Base-by-base conservation (phyloP, 2,329 filamentous ascomycete genomes). In the Paraphoma chrysanthemicola region DNA sequence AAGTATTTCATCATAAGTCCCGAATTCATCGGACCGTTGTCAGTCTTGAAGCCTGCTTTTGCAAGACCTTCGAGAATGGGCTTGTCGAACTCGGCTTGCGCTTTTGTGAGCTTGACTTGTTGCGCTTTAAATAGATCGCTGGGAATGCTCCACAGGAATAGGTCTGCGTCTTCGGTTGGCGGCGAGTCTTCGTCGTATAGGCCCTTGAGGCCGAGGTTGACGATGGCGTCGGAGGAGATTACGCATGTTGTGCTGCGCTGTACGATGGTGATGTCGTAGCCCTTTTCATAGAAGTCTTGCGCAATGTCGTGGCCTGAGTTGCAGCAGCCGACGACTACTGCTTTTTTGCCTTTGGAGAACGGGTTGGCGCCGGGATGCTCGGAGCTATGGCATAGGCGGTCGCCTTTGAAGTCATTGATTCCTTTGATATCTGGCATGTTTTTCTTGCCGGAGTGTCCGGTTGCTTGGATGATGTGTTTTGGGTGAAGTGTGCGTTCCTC, bases 241-340 rank as follows among this genome's bases (percentile, higher is more conserved):
- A 76, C 71, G 71, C 70, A 77, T 36, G 81, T 83, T 8, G 69
- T 73, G 44, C 67, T 73, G 30, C 81, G 76, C 58, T 83, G 81
- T 0, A 83, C 65, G 62, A 83, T 80, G 11, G 80, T 83, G n/a
- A 79, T 67, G 12, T 78, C 75, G 30, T 76, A 71, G 4, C 76
- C 76, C 6, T 77, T 77, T 18, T 78, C 72, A 38, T 76, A 72
- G 74, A 81, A 82, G 64, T 83, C 80, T 63, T 81, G 76, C 2
- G 80, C 79, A 23, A 83, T 76, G 62, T 83, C 81, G 66, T 83
- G 80, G 47, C 77, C 80, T 0, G 80, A 82, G 59, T 83, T 83
- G 48, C 78, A 82, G 16, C 77, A 78, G 28, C 82, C 81, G 14
- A 84, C 69, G 1, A 84, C 77, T 31, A 83, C 63, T 5, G 77